Conservation (phyloP, 768 basidiomycete species). For the Boletellus ananiceps region DNA sequence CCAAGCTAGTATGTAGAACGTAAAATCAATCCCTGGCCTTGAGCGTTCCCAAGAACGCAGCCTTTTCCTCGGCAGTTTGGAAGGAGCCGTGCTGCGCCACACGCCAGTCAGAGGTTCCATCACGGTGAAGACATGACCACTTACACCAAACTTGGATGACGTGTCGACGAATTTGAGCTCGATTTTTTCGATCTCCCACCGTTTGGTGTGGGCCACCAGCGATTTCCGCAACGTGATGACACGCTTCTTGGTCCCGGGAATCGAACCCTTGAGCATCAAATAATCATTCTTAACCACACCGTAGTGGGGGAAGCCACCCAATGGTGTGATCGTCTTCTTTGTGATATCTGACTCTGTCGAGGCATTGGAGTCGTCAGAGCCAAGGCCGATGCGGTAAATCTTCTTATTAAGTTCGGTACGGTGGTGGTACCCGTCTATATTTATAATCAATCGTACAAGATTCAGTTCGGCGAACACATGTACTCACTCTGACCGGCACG, state of each 20-base stretch:
- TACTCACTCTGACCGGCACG: conserved; percentile 98
- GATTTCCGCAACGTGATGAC: conserved; percentile 96
- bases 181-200: conserved; percentile 96
- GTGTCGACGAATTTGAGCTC: conserved; percentile 99
- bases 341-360: conserved; percentile 94
- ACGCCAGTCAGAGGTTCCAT: not conserved
- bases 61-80: conserved; percentile 97
- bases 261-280: conserved; percentile 93
- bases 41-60: conserved; percentile 89
- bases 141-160: conserved; percentile 92
- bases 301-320: conserved; percentile 99
- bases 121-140: conserved; percentile 25
- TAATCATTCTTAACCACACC: conserved; percentile 99
- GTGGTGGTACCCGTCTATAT: conserved; percentile 89
- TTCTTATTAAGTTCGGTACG: conserved; percentile 99
- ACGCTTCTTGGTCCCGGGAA: conserved; percentile 97
- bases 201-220: conserved; percentile 92
- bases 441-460: conserved; percentile 4
- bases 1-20: conserved; percentile 36
- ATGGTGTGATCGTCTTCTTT: conserved; percentile 88
- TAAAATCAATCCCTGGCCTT: conserved; percentile 68
- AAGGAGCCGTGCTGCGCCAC: conserved; percentile 79
- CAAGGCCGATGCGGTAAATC: conserved; percentile 91
- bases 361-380: conserved; percentile 73
- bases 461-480: conserved; percentile 3